A percentile compares a stretch with the other conserved stretches of the same genome.
These are phyloP conservation scores for Erigeron canadensis DNA, from an alignment of 129 eudicot genomes.

Conservation along the genomic window DNA sequence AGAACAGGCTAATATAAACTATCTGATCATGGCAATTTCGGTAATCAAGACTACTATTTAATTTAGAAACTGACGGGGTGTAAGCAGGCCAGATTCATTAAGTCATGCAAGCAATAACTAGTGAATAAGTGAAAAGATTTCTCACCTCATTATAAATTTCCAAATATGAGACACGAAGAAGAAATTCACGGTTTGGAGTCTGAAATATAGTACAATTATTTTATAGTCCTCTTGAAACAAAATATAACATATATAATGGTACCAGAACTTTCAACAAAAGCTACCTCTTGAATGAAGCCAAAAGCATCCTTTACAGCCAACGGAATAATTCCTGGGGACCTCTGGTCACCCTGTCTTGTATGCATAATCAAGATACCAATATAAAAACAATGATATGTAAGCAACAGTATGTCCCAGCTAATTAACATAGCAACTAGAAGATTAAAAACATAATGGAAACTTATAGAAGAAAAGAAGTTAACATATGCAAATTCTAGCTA, in stretches of 20 bases:
- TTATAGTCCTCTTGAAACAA: conserved; percentile 15
- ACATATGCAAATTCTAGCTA: no score
- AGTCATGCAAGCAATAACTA: conserved; percentile 14
- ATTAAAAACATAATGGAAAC: no score
- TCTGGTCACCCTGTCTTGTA: conserved; percentile 86
- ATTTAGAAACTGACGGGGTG: neutral
- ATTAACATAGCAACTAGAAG: no score
- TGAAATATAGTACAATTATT: conserved; percentile 30
- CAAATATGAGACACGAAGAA: conserved; percentile 93
- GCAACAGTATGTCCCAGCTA: neutral
- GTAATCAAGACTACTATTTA: conserved; percentile 2
- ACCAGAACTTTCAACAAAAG: conserved; percentile 16
- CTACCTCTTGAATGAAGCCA: conserved; percentile 96
- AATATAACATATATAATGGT: conserved; percentile 3
- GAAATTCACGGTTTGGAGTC: conserved; percentile 96
- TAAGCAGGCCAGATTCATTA: conserved; percentile 7
- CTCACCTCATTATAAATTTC: conserved; percentile 97
- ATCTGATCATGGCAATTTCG: neutral
- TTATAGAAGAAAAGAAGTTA: no score
- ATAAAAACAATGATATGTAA: conserved; percentile 16
- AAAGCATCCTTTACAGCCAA: conserved; percentile 99
- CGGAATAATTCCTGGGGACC: conserved; percentile 98
- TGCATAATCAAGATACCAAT: conserved; percentile 35
- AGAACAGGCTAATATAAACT: neutral
- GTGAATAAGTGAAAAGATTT: conserved; percentile 24